Evolutionary conservation across 805 yeast genomes (phyloP).

Genomic region (Candida corydali): DNA sequence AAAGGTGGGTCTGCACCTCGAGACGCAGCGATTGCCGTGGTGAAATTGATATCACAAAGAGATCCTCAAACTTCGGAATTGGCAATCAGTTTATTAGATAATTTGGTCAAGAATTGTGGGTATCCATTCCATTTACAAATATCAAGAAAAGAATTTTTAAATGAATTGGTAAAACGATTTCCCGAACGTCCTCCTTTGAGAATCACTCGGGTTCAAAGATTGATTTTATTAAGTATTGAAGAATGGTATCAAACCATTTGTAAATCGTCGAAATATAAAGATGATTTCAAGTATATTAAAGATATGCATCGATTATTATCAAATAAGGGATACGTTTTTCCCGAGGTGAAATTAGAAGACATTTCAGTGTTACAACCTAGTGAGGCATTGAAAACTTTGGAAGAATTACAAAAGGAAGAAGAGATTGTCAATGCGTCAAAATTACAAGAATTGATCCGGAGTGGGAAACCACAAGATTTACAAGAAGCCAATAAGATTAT

Average conservation of each 20-base stretch:
- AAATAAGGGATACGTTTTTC: slow-evolving; percentile 90
- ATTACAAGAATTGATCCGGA: slow-evolving; percentile 88
- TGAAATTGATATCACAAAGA: slow-evolving; percentile 72
- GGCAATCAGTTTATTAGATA: slow-evolving; percentile 81
- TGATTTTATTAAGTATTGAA: slow-evolving; percentile 84
- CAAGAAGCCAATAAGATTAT: slow-evolving; percentile 94
- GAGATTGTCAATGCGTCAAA: slow-evolving; percentile 90
- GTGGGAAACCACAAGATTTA: slow-evolving; percentile 93
- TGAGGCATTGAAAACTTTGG: slow-evolving; percentile 80
- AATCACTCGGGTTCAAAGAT: slow-evolving; percentile 76
- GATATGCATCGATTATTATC: slow-evolving; percentile 92
- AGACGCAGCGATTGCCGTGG: slow-evolving; percentile 87
- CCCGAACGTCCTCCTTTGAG: slow-evolving; percentile 92
- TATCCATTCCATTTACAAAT: slow-evolving; percentile 95
- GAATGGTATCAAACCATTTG: slow-evolving; percentile 98
- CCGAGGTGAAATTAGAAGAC: slow-evolving; percentile 85
- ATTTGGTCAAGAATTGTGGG: slow-evolving; percentile 94
- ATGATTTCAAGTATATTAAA: slow-evolving; percentile 85
- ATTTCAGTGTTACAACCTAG: slow-evolving; percentile 90
- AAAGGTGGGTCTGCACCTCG: slow-evolving; percentile 89
- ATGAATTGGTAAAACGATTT: slow-evolving; percentile 86
- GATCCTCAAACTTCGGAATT: slow-evolving; percentile 81
- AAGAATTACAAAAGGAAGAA: slow-evolving; percentile 90
- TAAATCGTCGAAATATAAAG: slow-evolving; percentile 82
- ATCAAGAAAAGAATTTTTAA: slow-evolving; percentile 89